These are phyloP conservation scores for Metschnikowia dekortorum DNA, from an alignment of 805 yeast species.

Conservation along the genomic window DNA sequence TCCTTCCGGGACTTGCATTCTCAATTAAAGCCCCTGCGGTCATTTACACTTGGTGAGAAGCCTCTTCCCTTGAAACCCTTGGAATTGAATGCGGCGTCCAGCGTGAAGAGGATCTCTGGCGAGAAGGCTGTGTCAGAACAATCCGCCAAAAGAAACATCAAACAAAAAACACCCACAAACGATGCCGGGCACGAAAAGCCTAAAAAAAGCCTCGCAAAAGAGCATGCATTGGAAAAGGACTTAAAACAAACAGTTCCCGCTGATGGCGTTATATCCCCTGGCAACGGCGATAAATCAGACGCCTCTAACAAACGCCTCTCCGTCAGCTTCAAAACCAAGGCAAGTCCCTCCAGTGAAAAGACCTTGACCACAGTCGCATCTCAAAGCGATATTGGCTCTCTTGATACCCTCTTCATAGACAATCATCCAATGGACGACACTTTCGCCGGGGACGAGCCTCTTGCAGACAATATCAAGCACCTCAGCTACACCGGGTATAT, in stretches of 20 bases:
- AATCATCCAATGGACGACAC: constrained; percentile 3
- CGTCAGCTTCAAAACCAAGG: constrained; percentile 2
- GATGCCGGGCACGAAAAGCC: neutral
- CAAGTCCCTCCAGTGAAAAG: constrained; percentile 12
- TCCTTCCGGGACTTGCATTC: constrained; percentile 9
- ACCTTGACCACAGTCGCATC: constrained; percentile 10
- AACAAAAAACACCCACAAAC: neutral
- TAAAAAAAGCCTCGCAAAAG: neutral
- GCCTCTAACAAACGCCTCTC: constrained; percentile 4
- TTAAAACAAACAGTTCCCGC: neutral
- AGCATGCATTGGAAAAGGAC: neutral
- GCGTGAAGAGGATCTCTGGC: neutral
- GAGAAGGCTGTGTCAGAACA: neutral
- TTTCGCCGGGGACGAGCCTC: neutral
- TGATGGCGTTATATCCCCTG: neutral
- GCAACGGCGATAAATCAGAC: neutral
- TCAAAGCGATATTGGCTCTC: constrained; percentile 8
- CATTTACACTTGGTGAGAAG: neutral
- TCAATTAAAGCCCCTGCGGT: constrained; percentile 1
- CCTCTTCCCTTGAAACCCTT: constrained; percentile 2
- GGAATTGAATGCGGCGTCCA: neutral
- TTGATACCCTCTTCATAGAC: constrained; percentile 8
- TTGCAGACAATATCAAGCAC: neutral
- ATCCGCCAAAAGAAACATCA: neutral
- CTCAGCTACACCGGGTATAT: constrained; percentile 6